Evolutionary conservation across 179 eudicot genomes (phyloP), one percentile per base, ranked within the genome.

Genomic region (Silene vulgaris): DNA sequence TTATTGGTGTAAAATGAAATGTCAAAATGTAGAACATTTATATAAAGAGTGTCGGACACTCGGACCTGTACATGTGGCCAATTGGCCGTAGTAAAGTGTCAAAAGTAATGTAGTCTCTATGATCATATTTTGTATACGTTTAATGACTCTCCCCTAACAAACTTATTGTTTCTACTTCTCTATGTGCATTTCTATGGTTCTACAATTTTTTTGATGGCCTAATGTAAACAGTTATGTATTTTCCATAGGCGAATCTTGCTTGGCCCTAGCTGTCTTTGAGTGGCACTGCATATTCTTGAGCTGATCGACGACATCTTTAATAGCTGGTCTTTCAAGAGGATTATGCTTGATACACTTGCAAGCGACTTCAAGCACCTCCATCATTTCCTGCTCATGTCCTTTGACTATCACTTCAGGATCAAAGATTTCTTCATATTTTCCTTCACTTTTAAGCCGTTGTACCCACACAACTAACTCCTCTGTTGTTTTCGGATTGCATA

Each of bases 391-490:
- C 65, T 92, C 96, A 14, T 78, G 84, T 4, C 91, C 96, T 60
- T 84, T 85, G 32, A 79, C 87, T 84, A 78, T 86, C 78, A 92
- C 73, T 5, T 78, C 69, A 65, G 89, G 83, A 83, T 92, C 97
- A 76, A 87, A 89, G 9, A 89, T 77, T 61, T 88, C 87, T 26
- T 87, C 87, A 52, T 86, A 86, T 48, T 81, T 92, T 43, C 94
- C 96, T 62, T 89, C 91, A 21, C 74, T 82, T 69, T 82, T 90
- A 85, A 90, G 75, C 75, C 84, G 90, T 63, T 81, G 85, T 71
- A 88, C 91, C 97, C 97, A 92, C 7, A 65, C 83, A 76, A 92
- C 91, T 81, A 92, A 72, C 74, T 88, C 94, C 70, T 89, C 87
- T 6, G 94, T 83, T 48, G 77, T 60, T 79, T 85, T 89, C 7